Base-by-base conservation (phyloP, 768 basidiomycete species). In the Tricholoma matsutake region DNA sequence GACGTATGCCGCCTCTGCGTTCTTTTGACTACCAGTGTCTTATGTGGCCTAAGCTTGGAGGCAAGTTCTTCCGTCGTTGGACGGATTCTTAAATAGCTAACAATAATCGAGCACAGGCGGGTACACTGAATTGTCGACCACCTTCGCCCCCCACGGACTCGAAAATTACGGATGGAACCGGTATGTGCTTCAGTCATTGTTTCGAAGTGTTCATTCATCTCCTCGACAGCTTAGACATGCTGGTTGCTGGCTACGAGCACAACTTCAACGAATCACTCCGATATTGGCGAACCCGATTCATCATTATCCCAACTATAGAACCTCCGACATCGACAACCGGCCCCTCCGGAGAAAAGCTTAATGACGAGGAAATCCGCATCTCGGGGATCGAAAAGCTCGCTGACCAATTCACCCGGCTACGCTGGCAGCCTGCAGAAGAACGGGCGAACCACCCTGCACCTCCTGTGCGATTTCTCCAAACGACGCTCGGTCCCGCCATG, bases 221-320 rank as follows among this genome's bases (percentile, higher is more conserved):
- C 25, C 25, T 51, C 41, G 34, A 35, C 54, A 94, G 92, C 62
- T 70, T 94, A 60, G 92, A 94, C 69, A 92, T 94, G 91, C 72
- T 94, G 3, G 86, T 92, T 3, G 88, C 88, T 34, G 89, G 91
- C 1, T 91, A 94, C 66, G 89, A 94, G 68, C 85, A 87, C 62
- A 81, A 89, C 55, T 87, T 91, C 70, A 86, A 85, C 67, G 91
- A 94, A 61, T 88, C 90, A 2, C 78, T 96, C 32, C 86, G 92
- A 51, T 96, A 96, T 67, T 97, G 96, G 93, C 83, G 96, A 11
- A 98, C 95, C 0, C 82, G 96, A 20, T 97, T 97, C 71, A 82
- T 98, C 25, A 86, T 99, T 18, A 91, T 99, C 29, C 96, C 96
- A 0, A 88, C 93, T 0, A 79, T 83, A 13, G 89, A 92, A 37